Percentiles rank a stretch among this genome's conserved stretches.
Evolutionary conservation across 306 rosid species (phyloP).

Genomic region (Acacia confusa): DNA sequence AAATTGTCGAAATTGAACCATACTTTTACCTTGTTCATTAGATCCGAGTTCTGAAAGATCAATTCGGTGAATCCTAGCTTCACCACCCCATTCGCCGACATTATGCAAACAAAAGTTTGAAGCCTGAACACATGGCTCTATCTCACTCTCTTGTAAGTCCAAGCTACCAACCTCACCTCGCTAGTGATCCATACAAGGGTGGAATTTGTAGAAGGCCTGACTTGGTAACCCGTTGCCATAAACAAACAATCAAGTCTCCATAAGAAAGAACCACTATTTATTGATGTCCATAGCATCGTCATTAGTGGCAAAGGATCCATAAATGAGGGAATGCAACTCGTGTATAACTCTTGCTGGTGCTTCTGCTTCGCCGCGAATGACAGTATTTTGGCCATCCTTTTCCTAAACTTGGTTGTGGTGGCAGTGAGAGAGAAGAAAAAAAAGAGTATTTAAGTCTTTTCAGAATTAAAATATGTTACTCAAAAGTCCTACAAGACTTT

Average conservation of each 20-base stretch:
- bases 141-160: conserved; percentile 66
- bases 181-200: conserved; percentile 71
- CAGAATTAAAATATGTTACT: no score
- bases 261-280: conserved; percentile 93
- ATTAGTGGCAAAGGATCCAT: conserved; percentile 49
- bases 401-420: background rate
- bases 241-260: no score
- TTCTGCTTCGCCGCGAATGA: conserved; percentile 66
- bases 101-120: conserved; percentile 79
- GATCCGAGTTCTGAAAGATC: conserved; percentile 65
- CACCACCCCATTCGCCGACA: conserved; percentile 72
- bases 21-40: conserved; percentile 69
- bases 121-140: conserved; percentile 66
- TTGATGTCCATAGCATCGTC: conserved; percentile 80
- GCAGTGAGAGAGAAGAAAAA: no score
- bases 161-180: conserved; percentile 41
- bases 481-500: no score
- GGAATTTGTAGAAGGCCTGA: conserved; percentile 55
- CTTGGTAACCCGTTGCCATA: conserved; percentile 68
- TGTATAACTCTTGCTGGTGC: conserved; percentile 76
- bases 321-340: conserved; percentile 76
- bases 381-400: conserved; percentile 40
- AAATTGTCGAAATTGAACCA: conserved; percentile 71
- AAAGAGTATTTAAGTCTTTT: no score
- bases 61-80: conserved; percentile 52